A percentile compares a stretch with the other conserved stretches of the same genome.
Evolutionary conservation across 1,139 yeast genomes (phyloP).

Genomic region (Arxiozyma telluris): DNA sequence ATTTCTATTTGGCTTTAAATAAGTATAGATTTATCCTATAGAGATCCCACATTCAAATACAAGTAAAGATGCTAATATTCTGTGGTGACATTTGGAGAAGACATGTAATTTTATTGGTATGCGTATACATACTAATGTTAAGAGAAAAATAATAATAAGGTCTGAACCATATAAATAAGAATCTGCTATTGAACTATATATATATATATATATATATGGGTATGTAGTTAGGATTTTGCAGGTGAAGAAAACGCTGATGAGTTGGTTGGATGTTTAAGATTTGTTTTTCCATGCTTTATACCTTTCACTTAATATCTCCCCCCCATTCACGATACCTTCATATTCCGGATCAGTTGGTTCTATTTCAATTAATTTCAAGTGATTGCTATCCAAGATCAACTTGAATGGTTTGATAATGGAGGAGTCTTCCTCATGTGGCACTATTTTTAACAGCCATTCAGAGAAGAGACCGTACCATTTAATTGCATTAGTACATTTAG

Average conservation of each 20-base stretch:
- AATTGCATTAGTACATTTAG: conserved; percentile 63
- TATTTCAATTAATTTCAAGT: conserved; percentile 36
- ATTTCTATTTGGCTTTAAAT: conserved; percentile 24
- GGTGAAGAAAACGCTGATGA: neutral
- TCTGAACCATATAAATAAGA: neutral
- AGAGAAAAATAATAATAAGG: neutral
- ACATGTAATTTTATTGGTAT: no score
- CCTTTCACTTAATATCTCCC: conserved; percentile 41
- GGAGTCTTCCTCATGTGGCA: conserved; percentile 41
- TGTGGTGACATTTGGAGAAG: neutral
- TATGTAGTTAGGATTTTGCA: neutral
- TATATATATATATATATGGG: no score
- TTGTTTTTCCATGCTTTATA: conserved; percentile 47
- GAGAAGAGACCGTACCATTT: conserved; percentile 80
- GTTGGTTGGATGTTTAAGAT: neutral
- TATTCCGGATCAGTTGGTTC: conserved; percentile 32
- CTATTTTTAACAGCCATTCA: conserved; percentile 57
- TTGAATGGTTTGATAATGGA: conserved; percentile 38
- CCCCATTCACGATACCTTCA: conserved; percentile 29
- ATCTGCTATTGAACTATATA: no score
- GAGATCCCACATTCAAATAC: neutral
- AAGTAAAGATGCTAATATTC: neutral
- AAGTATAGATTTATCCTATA: conserved; percentile 25
- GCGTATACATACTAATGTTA: no score
- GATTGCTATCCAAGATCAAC: conserved; percentile 36